Base-by-base conservation (phyloP, 2,329 filamentous ascomycete species). In the Scortechinia acanthostroma region DNA sequence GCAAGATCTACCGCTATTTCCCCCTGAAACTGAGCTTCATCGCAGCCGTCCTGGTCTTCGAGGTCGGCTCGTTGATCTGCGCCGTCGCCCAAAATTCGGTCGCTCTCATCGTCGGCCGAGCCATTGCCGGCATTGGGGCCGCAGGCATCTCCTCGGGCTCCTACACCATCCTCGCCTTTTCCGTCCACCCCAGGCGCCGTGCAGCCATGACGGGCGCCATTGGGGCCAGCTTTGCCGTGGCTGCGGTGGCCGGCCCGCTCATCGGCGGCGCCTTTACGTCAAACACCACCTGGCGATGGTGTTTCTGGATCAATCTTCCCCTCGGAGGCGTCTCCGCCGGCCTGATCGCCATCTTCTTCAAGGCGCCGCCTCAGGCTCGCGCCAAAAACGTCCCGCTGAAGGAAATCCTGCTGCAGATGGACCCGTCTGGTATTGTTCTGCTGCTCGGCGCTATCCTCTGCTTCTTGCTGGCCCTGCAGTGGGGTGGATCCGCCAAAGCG, bases 41-140 rank as follows among this genome's bases (percentile, higher is more conserved):
- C 3, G 22, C 58, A 20, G 58, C 64, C 6, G 64, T 82, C 28
- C 47, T 68, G 44, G 62, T 78, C 46, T 77, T 82, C 46, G 75
- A 78, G 53, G 46, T 77, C 3, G 76, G 77, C 16, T 71, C 65
- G 23, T 55, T 74, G 21, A 64, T 80, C 47, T 79, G 76, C 51
- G 62, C 56, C 28, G 62, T 73, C 49, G 50, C 66, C 50, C 68
- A 68, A 46, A 65, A 65, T 49, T 66, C 71, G 22, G 65, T 65
- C 28, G 60, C 71, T 42, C 67, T 74, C 21, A 72, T 77, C 47
- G 68, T 69, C 51, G 74, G 73, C 44, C 70, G 73, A 43, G 73
- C 73, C 46, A 70, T 75, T 23, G 64, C 68, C 10, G 65, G 64
- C 30, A 60, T 74, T 21, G 61, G 65, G 1, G 69, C 69, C 4